Evolutionary conservation across 129 eudicot species (phyloP), one percentile per base, ranked within the genome.

Genomic region (Erigeron canadensis): DNA sequence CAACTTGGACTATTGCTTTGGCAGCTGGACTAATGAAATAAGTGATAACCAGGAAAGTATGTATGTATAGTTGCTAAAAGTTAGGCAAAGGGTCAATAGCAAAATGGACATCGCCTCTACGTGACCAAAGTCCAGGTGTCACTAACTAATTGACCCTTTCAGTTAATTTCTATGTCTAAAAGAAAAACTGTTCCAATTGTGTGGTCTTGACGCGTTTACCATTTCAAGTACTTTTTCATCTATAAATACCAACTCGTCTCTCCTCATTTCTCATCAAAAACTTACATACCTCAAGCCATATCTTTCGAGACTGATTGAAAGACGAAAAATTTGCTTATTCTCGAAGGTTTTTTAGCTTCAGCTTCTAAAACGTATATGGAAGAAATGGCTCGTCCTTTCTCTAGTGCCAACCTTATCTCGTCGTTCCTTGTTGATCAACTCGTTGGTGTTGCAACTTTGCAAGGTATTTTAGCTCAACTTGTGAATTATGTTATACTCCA

Each of bases 331-430:
- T 42, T 16, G 11, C 43, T 50, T 50, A 5, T 63, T 63, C 67
- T 63, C 47, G 28, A 63, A 63, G 19, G 18, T 38, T 39, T n/a
- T n/a, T n/a, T n/a, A n/a, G n/a, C n/a, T 23, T 19, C 16, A 59
- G 34, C 37, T 28, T 65, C 13, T 4, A 63, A 4, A 3, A 11
- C n/a, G 34, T 41, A 15, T 11, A 63, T 17, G 9, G 37, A 15
- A 41, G n/a, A 43, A 81, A 81, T 84, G 89, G 87, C 89, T 74
- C 71, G 86, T 42, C 79, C 94, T 72, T 58, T 87, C 74, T 79
- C 89, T 11, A 74, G 53, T 73, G 83, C 81, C 47, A 87, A 87
- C 81, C 57, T 76, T 44, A 23, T 82, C 72, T 77, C 86, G 17
- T 65, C 89, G 47, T 76, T 84, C 45, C 74, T 84, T 15, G 77